Base-by-base conservation (phyloP, 352 stramenopile genomes). In the Globisporangium rhizosaccharum region DNA sequence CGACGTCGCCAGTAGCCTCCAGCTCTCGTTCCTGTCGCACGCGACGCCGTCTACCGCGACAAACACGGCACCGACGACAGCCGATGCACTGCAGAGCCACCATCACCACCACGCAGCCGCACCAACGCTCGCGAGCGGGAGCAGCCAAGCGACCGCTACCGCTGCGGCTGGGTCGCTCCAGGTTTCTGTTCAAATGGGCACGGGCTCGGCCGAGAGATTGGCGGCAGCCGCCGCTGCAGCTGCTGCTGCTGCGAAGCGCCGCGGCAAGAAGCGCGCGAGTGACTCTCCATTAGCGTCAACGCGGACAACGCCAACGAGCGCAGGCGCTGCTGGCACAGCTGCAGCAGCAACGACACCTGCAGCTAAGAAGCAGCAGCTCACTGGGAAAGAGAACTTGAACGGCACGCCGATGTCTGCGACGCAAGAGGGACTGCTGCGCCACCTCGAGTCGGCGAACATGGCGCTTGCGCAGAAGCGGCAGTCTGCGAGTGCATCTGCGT, bases 381-480 rank as follows among this genome's bases (percentile, higher is more conserved):
- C 37, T 18, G 59, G 59, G 18, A 66, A 66, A 26, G 59, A 56
- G 53, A 66, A 66, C 53, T 28, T 66, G 45, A 66, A 66, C 48
- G 59, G 59, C n/a, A 66, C 59, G 53, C 59, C 66, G 7, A 63
- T 85, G 64, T 82, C 75, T 30, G 72, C 73, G 36, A 87, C 81
- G 15, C 75, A 80, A 9, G 76, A 85, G 46, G 73, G 75, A 0
- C 69, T 92, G 28, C 58, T 92, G 53, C 80, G 79, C 33, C 78
- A 90, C 59, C 53, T 92, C 17, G 77, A 92, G 62, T 87, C 73
- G 45, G 82, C 82, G 18, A 90, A 90, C 63, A 79, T 84, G 15
- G 76, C 75, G 37, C 69, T 92, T 33, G 62, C 78, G 36, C 73
- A 87, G 59, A 88, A 86, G 66, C 74, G 78, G 51, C 69, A 69